Percentiles rank a stretch among this genome's conserved stretches.
These are phyloP conservation scores for Ophiostoma perfectum DNA, from an alignment of 2,329 filamentous ascomycete species.

Conservation along the genomic window DNA sequence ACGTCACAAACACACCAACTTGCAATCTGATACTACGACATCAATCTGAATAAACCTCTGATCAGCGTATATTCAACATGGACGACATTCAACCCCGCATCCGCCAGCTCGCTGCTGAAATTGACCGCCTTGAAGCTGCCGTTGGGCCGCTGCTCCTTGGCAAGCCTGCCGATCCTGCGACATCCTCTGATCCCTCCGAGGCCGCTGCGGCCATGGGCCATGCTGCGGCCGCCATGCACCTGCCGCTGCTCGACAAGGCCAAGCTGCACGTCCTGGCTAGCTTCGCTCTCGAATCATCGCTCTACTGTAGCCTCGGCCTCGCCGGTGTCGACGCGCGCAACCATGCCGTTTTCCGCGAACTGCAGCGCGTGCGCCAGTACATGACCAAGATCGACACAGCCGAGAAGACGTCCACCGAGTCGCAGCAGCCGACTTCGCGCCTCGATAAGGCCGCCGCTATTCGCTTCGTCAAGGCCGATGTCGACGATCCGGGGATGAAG, in stretches of 20 bases:
- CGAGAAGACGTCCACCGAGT: constrained; percentile 45
- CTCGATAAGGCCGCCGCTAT: constrained; percentile 72
- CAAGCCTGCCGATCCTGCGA: not conserved
- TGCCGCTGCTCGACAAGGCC: constrained; percentile 89
- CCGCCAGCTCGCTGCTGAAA: constrained; percentile 67
- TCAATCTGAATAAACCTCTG: not conserved
- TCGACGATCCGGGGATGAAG: constrained; percentile 53
- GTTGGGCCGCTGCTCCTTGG: constrained; percentile 64
- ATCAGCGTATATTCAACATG: constrained; percentile 15
- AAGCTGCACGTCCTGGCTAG: constrained; percentile 85
- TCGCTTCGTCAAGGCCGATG: constrained; percentile 74
- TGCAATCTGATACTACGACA: not conserved
- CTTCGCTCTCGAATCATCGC: constrained; percentile 82
- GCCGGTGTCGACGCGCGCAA: constrained; percentile 75
- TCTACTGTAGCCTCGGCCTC: constrained; percentile 77
- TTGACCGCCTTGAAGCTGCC: constrained; percentile 71
- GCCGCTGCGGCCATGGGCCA: constrained; percentile 11
- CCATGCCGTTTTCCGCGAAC: constrained; percentile 79
- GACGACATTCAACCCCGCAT: constrained; percentile 60
- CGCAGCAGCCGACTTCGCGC: constrained; percentile 39
- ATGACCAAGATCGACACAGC: constrained; percentile 82
- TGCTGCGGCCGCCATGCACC: constrained; percentile 63
- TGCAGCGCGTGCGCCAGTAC: constrained; percentile 82
- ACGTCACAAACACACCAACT: not conserved
- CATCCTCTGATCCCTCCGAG: not conserved